Base-by-base conservation (phyloP, 106 monocot genomes). In the Iris macrosiphon region DNA sequence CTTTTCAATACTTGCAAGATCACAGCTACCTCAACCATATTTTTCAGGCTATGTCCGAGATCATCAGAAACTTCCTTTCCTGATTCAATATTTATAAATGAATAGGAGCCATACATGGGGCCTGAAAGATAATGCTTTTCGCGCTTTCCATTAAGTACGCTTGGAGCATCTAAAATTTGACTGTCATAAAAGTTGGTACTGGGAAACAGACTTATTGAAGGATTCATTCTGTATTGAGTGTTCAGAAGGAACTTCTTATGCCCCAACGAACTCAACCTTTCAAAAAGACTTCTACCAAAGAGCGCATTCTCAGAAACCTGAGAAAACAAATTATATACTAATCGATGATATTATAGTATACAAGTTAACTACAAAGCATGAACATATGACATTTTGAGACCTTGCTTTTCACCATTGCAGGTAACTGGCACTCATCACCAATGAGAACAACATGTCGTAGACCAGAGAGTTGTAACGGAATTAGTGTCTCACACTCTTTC, bases 151-250 rank as follows among this genome's bases (percentile, higher is more conserved):
- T 40, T 1, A 1, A 15, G 31, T 30, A 81, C 87, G 54, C 68
- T 78, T 15, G 71, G 66, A 16, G 18, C 81, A 77, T 87, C 71
- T 7, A 51, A 20, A 62, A 86, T 70, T 50, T 64, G 47, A 2
- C 61, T 65, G 14, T 13, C 13, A 31, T 90, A 90, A 31, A 90
- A 85, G 15, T 24, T 74, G 18, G 40, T 2, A 60, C 85, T 90
- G 0, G 90, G 85, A 37, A 90, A 90, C 0, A 56, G 31, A 39
- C 84, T 90, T 47, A 90, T 90, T 1, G 49, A 75, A 7, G 90
- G 90, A 55, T 90, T 84, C 90, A 90, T 90, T 55, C 84, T 70
- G 33, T 81, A 90, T 57, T 85, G 90, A 12, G 78, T 31, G 16
- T 75, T 85, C 0, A 90, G 61, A 22, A 81, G 74, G 56, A 81